Conservation (phyloP, 164 flowering plant species). For the Saururus chinensis region DNA sequence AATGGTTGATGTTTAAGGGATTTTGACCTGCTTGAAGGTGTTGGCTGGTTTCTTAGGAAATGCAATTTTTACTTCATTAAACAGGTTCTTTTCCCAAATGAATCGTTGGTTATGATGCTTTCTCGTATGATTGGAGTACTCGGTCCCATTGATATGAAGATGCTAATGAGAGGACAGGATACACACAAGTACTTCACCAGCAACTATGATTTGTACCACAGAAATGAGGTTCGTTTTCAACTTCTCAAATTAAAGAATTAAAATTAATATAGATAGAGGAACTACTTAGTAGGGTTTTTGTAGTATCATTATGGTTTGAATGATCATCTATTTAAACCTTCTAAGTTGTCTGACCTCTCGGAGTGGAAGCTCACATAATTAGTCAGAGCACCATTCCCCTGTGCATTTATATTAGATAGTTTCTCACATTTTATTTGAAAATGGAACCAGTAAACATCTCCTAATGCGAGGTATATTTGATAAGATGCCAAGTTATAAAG, state of each 20-base stretch:
- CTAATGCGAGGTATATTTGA: too few relatives aligned
- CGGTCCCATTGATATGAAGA: slow-evolving; percentile 80
- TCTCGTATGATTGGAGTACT: slow-evolving; percentile 71
- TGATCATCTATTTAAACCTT: too few relatives aligned
- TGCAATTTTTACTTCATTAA: neutral
- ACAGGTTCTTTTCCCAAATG: slow-evolving; percentile 95
- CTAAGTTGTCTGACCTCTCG: too few relatives aligned
- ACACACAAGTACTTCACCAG: slow-evolving; percentile 82
- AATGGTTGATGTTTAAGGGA: neutral
- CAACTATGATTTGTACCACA: slow-evolving; percentile 60
- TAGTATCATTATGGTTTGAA: too few relatives aligned
- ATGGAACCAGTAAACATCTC: too few relatives aligned
- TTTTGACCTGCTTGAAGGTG: neutral
- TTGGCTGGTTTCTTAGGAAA: neutral
- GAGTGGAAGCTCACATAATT: too few relatives aligned
- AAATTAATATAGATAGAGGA: neutral
- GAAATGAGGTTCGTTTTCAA: slow-evolving; percentile 54
- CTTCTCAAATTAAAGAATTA: neutral
- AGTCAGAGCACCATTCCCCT: too few relatives aligned
- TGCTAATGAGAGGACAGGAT: slow-evolving; percentile 69
- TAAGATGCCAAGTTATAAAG: too few relatives aligned
- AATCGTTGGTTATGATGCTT: slow-evolving; percentile 54
- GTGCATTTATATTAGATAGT: too few relatives aligned
- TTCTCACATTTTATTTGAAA: too few relatives aligned
- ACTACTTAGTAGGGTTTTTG: too few relatives aligned